phyloP scores from a whole-genome alignment of 192 early-diverging fungal genomes.

The Coemansia sp. region DNA sequence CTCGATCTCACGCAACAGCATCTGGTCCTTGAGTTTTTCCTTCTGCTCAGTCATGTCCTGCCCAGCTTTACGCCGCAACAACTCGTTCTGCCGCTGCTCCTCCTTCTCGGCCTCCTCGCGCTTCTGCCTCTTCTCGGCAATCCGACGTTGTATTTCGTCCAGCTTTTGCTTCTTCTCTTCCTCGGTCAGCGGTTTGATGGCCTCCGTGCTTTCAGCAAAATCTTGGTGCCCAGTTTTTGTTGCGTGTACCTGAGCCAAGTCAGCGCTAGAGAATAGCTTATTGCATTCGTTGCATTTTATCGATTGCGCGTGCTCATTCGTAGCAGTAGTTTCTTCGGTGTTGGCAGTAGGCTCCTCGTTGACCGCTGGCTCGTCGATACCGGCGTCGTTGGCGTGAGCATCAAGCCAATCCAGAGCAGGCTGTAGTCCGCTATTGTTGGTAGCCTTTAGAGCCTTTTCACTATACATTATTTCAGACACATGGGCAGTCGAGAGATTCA shows the following conservation, averaged over 20 bases:
- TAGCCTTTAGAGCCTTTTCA: constrained; percentile 47
- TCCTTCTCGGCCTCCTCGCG: constrained; percentile 61
- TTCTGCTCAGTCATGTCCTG: constrained; percentile 61
- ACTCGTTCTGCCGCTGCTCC: constrained; percentile 63
- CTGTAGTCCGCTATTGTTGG: constrained; percentile 44
- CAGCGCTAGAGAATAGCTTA: constrained; percentile 61
- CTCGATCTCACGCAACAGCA: constrained; percentile 64
- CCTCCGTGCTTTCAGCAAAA: constrained; percentile 67
- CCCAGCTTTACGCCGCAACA: constrained; percentile 60
- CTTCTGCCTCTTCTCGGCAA: constrained; percentile 59
- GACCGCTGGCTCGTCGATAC: constrained; percentile 20
- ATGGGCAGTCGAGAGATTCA: not conserved
- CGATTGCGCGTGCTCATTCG: constrained; percentile 35
- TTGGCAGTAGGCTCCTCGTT: constrained; percentile 2
- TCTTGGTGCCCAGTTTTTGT: constrained; percentile 65
- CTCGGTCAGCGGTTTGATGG: constrained; percentile 69
- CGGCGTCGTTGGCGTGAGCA: constrained; percentile 28
- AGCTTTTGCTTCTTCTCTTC: constrained; percentile 74
- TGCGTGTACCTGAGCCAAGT: constrained; percentile 66
- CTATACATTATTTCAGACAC: constrained; percentile 10
- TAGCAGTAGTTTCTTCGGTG: not conserved
- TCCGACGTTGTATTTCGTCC: constrained; percentile 59
- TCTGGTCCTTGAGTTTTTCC: constrained; percentile 59
- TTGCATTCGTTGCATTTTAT: constrained; percentile 69
- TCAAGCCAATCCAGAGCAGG: constrained; percentile 55